phyloP scores from a whole-genome alignment of 2,329 filamentous ascomycete species.

The Talaromyces sp. region DNA sequence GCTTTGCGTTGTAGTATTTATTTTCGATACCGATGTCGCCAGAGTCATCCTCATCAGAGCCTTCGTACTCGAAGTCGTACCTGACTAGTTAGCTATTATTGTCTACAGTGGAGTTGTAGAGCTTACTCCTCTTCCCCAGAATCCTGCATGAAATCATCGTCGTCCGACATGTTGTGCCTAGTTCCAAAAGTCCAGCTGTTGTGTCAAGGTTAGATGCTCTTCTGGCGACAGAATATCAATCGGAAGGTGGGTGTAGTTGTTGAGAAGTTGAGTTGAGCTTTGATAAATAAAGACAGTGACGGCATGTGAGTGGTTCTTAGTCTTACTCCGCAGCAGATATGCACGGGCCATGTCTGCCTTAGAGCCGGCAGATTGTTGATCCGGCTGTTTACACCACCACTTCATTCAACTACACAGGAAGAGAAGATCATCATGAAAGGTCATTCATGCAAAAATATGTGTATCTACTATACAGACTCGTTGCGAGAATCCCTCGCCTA shows the following conservation, averaged over 20 bases:
- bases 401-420: no score
- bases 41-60: slow-evolving; percentile 82
- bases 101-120: slow-evolving; percentile 11
- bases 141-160: slow-evolving; percentile 93
- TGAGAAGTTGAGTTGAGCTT: background rate
- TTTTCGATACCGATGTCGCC: slow-evolving; percentile 96
- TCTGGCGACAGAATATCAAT: background rate
- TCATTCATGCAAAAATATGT: background rate
- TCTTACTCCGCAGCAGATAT: background rate
- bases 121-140: slow-evolving; percentile 80
- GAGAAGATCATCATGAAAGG: no score
- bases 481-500: background rate
- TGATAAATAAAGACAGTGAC: background rate
- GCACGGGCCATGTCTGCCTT: slow-evolving; percentile 1
- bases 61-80: slow-evolving; percentile 97
- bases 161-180: slow-evolving; percentile 65
- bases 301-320: background rate
- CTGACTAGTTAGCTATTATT: slow-evolving; percentile 45
- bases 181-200: background rate
- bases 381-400: no score
- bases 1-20: slow-evolving; percentile 99
- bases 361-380: background rate
- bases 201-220: background rate
- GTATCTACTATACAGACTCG: background rate
- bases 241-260: background rate